phyloP scores from a whole-genome alignment of 257 asterid genomes.

The Solanum sejunctum region DNA sequence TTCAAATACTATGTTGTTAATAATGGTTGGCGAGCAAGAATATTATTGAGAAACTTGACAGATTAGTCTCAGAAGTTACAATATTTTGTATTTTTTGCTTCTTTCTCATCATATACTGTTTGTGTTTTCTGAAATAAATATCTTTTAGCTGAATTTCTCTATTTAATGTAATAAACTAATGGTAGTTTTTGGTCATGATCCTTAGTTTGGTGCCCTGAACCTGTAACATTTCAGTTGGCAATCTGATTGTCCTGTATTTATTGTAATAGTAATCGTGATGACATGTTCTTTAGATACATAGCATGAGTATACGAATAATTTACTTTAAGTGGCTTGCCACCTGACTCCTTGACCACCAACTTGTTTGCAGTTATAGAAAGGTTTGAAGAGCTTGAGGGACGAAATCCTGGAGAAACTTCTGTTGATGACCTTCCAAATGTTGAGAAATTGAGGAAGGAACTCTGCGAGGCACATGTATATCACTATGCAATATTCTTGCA shows the following conservation, averaged over 20 bases:
- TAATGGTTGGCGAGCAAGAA: not conserved
- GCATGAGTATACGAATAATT: not conserved
- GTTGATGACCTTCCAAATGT: constrained; percentile 48
- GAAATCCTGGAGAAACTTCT: constrained; percentile 65
- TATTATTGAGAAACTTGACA: not conserved
- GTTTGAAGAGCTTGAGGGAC: constrained; percentile 68
- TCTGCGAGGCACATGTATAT: constrained; percentile 60
- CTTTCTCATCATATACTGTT: not conserved
- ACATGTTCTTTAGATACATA: not conserved
- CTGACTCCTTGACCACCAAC: not conserved
- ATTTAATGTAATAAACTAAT: not conserved
- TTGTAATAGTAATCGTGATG: not conserved
- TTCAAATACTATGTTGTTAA: not conserved
- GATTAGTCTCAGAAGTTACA: not conserved
- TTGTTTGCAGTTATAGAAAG: constrained; percentile 60
- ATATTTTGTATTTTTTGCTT: not conserved
- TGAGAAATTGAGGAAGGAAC: constrained; percentile 58
- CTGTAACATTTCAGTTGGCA: not conserved
- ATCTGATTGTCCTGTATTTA: not conserved
- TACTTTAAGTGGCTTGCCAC: not conserved
- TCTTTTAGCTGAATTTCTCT: not conserved
- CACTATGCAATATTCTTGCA: not conserved
- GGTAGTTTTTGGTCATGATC: not conserved
- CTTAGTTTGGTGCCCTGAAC: not conserved
- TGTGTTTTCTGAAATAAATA: not conserved